phyloP scores from a whole-genome alignment of 2,329 filamentous ascomycete species.

The Penicillium italicum region DNA sequence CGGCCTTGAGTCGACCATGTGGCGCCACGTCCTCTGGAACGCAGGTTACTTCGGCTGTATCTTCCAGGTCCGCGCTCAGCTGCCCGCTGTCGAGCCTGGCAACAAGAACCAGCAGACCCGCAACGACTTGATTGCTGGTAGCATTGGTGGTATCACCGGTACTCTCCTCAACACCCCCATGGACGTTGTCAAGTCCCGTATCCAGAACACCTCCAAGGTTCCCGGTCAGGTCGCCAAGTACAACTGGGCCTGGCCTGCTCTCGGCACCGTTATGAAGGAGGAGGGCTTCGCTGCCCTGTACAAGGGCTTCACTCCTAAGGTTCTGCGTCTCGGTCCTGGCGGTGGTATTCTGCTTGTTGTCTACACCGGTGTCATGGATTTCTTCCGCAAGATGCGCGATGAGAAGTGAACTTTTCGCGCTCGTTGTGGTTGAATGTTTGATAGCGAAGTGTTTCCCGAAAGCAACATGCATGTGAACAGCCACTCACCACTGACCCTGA shows the following conservation, averaged over 20 bases:
- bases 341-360: conserved; percentile 57
- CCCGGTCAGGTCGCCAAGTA: conserved; percentile 85
- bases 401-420: conserved; percentile 25
- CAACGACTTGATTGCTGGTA: conserved; percentile 84
- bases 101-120: conserved; percentile 76
- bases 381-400: conserved; percentile 70
- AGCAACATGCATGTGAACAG: conserved; percentile 8
- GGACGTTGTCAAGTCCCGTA: conserved; percentile 97
- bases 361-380: conserved; percentile 61
- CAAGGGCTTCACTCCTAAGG: conserved; percentile 97
- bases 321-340: conserved; percentile 70
- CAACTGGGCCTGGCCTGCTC: conserved; percentile 93
- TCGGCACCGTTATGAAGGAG: conserved; percentile 83
- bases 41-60: conserved; percentile 97
- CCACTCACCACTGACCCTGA: background rate
- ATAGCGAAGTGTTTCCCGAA: conserved; percentile 7
- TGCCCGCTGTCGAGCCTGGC: conserved; percentile 67
- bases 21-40: conserved; percentile 94
- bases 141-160: conserved; percentile 82
- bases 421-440: conserved; percentile 4
- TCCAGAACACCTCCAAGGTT: conserved; percentile 87
- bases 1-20: conserved; percentile 92
- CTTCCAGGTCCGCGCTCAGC: conserved; percentile 84
- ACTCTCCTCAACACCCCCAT: conserved; percentile 93
- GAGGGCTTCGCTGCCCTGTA: conserved; percentile 90